These are phyloP conservation scores for Wickerhamomyces queroliae DNA, from an alignment of 805 yeast species.

Conservation along the genomic window DNA sequence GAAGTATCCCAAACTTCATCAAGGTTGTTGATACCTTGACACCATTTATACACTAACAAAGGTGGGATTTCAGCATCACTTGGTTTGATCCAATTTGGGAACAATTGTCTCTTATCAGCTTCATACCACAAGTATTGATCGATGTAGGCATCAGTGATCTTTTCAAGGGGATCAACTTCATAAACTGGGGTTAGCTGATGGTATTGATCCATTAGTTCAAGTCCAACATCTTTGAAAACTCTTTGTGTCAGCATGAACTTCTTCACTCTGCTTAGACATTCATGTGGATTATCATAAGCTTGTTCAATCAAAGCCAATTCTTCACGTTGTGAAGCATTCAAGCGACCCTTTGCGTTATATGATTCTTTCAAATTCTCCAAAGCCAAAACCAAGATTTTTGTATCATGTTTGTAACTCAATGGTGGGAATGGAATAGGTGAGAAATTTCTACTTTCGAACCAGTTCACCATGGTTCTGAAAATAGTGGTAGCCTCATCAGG, in stretches of 20 bases:
- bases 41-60: constrained; percentile 85
- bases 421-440: constrained; percentile 94
- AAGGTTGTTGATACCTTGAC: constrained; percentile 82
- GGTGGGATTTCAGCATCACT: constrained; percentile 94
- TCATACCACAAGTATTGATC: constrained; percentile 97
- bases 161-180: constrained; percentile 85
- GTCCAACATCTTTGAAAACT: constrained; percentile 81
- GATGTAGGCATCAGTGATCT: constrained; percentile 91
- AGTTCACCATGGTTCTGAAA: constrained; percentile 81
- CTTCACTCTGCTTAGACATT: constrained; percentile 79
- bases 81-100: constrained; percentile 97
- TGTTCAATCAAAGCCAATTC: constrained; percentile 91
- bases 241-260: constrained; percentile 79
- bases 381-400: constrained; percentile 83
- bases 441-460: constrained; percentile 83
- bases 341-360: constrained; percentile 66
- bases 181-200: constrained; percentile 82
- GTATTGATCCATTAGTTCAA: constrained; percentile 90
- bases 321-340: constrained; percentile 85
- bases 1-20: constrained; percentile 72
- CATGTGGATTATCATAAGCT: constrained; percentile 96
- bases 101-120: constrained; percentile 77
- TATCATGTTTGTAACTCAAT: constrained; percentile 84
- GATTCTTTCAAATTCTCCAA: constrained; percentile 82
- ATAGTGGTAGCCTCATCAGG: constrained; percentile 87